phyloP scores from a whole-genome alignment of 225 moss, liverwort and hornwort genomes.

The Physcomitrellopsis africana region DNA sequence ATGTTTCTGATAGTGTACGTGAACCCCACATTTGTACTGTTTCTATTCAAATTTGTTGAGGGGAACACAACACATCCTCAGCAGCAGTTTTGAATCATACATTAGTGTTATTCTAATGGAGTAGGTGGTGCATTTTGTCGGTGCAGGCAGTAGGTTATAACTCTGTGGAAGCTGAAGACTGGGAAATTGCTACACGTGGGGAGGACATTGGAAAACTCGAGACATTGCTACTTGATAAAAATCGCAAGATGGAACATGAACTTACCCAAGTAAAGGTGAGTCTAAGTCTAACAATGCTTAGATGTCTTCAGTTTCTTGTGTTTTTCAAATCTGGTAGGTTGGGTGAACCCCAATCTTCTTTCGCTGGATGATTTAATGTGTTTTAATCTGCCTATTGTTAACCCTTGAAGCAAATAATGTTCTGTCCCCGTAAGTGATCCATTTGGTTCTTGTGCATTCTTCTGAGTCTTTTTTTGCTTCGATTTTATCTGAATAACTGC shows the following conservation, averaged over 20 bases:
- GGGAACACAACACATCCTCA: not conserved
- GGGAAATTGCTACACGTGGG: slow-evolving; percentile 93
- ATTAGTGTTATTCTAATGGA: slow-evolving; percentile 4
- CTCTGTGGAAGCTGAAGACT: slow-evolving; percentile 93
- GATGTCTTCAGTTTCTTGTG: slow-evolving; percentile 6
- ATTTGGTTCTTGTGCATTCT: not conserved
- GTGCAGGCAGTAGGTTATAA: slow-evolving; percentile 93
- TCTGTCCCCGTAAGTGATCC: not conserved
- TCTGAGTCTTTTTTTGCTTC: not conserved
- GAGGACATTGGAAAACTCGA: slow-evolving; percentile 99
- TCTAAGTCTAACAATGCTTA: not conserved
- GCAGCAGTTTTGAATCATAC: not conserved
- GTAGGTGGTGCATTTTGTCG: slow-evolving; percentile 12
- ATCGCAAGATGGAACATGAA: slow-evolving; percentile 98
- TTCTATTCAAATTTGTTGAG: not conserved
- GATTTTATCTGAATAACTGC: slow-evolving; percentile 9
- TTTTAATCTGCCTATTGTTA: not conserved
- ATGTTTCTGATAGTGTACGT: not conserved
- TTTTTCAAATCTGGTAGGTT: not conserved
- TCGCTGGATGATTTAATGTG: not conserved
- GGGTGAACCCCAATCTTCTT: no score
- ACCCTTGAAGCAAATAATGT: not conserved
- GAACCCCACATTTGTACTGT: not conserved
- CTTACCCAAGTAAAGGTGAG: slow-evolving; percentile 93
- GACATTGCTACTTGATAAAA: slow-evolving; percentile 90